Evolutionary conservation across 805 yeast genomes (phyloP).

Genomic region (Candida insectalens): DNA sequence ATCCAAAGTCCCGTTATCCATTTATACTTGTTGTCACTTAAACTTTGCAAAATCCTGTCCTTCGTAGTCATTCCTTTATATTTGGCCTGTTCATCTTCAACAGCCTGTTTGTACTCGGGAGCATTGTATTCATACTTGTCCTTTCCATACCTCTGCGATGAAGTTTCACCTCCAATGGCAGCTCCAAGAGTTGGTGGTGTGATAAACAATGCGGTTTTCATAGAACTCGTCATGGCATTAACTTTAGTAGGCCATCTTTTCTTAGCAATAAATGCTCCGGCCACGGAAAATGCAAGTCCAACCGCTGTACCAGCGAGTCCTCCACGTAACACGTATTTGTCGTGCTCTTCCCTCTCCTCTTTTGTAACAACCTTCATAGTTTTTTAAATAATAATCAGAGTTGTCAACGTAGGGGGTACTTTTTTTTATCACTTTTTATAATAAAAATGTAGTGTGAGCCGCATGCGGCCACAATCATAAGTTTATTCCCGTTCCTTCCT

Average conservation of each 20-base stretch:
- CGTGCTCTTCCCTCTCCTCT: slow-evolving; percentile 14
- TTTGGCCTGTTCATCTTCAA: slow-evolving; percentile 33
- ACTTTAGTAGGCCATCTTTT: slow-evolving; percentile 30
- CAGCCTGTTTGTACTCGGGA: slow-evolving; percentile 23
- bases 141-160: neutral
- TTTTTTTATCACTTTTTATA: too few species aligned
- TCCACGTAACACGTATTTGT: slow-evolving; percentile 6
- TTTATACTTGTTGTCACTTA: slow-evolving; percentile 51
- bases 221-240: slow-evolving; percentile 40
- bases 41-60: slow-evolving; percentile 40
- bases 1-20: slow-evolving; percentile 72
- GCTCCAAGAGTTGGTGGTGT: slow-evolving; percentile 1
- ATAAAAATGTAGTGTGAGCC: too few species aligned
- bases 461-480: too few species aligned
- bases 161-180: neutral
- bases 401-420: too few species aligned
- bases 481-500: too few species aligned
- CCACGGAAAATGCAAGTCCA: slow-evolving; percentile 50
- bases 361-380: slow-evolving; percentile 12
- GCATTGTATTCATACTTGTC: neutral
- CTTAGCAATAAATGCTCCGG: slow-evolving; percentile 42
- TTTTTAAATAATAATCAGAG: too few species aligned
- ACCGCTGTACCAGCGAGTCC: slow-evolving; percentile 13
- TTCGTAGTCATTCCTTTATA: slow-evolving; percentile 40
- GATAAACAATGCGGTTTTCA: slow-evolving; percentile 54